A percentile compares a stretch with the other conserved stretches of the same genome.
phyloP scores from a whole-genome alignment of 441 rosid species.

The Biscutella laevigata region DNA sequence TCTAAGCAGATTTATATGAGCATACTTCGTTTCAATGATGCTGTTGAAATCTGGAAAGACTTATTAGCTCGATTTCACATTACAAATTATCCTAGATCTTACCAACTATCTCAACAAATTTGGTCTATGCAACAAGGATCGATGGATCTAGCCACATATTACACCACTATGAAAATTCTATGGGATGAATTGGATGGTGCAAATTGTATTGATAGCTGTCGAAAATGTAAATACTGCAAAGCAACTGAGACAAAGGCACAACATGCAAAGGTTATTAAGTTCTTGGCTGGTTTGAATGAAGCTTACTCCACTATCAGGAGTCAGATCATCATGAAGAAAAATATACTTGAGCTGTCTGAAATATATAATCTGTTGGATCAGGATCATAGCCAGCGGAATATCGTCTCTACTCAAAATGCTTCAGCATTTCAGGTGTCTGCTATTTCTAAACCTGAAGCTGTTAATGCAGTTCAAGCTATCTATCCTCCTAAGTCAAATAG shows the following conservation, averaged over 20 bases:
- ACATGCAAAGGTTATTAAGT: background rate
- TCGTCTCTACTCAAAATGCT: too few species aligned
- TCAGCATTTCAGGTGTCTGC: background rate
- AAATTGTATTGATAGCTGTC: background rate
- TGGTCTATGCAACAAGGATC: too few species aligned
- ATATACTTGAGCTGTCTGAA: background rate
- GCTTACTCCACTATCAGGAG: background rate
- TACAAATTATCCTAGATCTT: too few species aligned
- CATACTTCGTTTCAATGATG: too few species aligned
- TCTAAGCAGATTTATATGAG: too few species aligned
- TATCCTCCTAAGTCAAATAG: too few species aligned
- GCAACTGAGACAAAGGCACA: background rate
- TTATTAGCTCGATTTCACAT: too few species aligned
- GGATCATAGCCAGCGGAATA: background rate
- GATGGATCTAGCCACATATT: background rate
- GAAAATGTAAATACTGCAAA: background rate
- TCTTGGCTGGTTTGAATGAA: background rate
- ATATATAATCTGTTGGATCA: background rate
- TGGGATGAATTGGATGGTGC: background rate
- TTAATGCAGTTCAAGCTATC: too few species aligned
- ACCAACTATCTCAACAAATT: too few species aligned
- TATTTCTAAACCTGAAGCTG: too few species aligned
- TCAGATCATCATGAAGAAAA: background rate
- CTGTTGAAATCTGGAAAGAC: too few species aligned
- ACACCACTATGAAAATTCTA: background rate